A percentile compares a stretch with the other conserved stretches of the same genome.
phyloP scores from a whole-genome alignment of 2,329 filamentous ascomycete species.

The Fusarium circinatum region DNA sequence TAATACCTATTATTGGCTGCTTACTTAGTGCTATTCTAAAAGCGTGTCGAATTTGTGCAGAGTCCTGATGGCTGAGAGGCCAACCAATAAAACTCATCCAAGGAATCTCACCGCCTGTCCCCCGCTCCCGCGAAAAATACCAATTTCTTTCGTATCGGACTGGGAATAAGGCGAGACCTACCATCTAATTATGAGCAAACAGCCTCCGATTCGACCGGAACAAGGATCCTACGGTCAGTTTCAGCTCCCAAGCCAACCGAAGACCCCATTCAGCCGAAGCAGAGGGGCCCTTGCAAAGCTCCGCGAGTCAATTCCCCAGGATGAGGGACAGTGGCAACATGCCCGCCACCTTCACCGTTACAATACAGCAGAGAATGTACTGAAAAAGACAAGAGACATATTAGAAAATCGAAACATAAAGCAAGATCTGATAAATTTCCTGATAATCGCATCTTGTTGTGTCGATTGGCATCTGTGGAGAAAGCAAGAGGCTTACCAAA shows the following conservation, averaged over 20 bases:
- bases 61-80: too few species aligned
- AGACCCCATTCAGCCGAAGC: accelerated
- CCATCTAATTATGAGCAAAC: accelerated
- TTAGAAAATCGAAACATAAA: not conserved
- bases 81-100: not conserved
- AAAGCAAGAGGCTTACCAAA: not conserved
- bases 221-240: not conserved
- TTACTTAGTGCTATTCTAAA: too few species aligned
- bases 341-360: not conserved
- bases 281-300: not conserved
- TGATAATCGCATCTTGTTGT: not conserved
- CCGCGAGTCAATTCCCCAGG: not conserved
- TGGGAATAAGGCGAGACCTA: not conserved
- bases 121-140: too few species aligned
- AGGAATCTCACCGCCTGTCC: not conserved
- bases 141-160: accelerated
- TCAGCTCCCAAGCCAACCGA: not conserved
- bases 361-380: not conserved
- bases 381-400: not conserved
- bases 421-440: not conserved
- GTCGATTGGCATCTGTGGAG: not conserved
- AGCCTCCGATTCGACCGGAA: not conserved
- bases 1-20: too few species aligned
- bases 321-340: not conserved
- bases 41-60: too few species aligned